A percentile compares a stretch with the other conserved stretches of the same genome.
Evolutionary conservation across 208 protist species (phyloP).

Genomic region (Acanthamoeba sp.): DNA sequence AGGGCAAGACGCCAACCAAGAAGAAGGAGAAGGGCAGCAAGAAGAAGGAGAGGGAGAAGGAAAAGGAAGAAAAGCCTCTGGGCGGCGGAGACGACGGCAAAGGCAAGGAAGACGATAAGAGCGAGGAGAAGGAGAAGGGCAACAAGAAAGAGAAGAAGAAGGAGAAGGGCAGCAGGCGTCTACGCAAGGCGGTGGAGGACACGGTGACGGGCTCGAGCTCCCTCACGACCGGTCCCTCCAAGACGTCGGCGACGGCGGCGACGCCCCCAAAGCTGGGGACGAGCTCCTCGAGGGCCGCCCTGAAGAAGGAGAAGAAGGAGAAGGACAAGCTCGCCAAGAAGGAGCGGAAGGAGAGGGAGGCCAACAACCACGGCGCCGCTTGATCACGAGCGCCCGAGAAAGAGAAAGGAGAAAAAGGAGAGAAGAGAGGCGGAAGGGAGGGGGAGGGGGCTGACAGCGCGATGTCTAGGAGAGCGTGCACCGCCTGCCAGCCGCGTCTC

Average conservation of each 20-base stretch:
- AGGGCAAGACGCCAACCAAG: background rate
- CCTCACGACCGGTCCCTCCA: background rate
- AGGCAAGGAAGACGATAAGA: background rate
- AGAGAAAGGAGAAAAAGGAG: background rate
- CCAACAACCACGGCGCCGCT: background rate
- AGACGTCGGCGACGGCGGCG: background rate
- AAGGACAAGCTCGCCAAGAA: slow-evolving; percentile 57
- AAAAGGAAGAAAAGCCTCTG: background rate
- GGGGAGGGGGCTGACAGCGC: too few relatives aligned
- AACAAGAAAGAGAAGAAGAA: slow-evolving; percentile 1
- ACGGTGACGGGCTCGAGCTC: background rate
- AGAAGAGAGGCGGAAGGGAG: too few relatives aligned
- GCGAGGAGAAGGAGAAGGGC: background rate
- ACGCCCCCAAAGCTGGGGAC: background rate
- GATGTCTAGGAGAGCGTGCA: too few relatives aligned
- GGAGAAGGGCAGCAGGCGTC: slow-evolving; percentile 10
- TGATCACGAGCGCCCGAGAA: background rate
- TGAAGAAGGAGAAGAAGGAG: slow-evolving; percentile 39
- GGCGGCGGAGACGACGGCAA: background rate
- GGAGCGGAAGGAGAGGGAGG: background rate
- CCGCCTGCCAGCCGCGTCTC: too few relatives aligned
- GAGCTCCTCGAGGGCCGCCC: background rate
- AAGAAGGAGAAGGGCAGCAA: slow-evolving; percentile 7
- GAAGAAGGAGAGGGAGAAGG: slow-evolving; percentile 19
- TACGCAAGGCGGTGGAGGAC: slow-evolving; percentile 2